Base-by-base conservation (phyloP, 768 basidiomycete species). In the Trametes sanguinea region DNA sequence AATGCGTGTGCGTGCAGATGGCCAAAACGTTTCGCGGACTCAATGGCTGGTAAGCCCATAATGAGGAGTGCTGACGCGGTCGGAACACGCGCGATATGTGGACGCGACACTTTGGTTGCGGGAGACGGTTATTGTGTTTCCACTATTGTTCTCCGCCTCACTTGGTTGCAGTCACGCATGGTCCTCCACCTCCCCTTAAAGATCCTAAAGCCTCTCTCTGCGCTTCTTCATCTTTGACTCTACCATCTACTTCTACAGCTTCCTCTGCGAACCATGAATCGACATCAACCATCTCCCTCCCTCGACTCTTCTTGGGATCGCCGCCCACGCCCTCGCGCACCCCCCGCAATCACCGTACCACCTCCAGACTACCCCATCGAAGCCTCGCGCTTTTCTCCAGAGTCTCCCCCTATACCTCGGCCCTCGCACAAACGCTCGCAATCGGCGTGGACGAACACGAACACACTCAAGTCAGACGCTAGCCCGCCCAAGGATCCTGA, bases 371-470 rank as follows among this genome's bases (percentile, higher is more conserved):
- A 57, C 13, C 70, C 69, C 3, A 40, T 74, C 52, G 74, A 75
- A 57, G 59, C 61, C 3, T 81, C 80, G 46, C 78, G 71, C 50
- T 80, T 81, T 69, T 81, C 80, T 17, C 77, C 80, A 40, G 76
- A 76, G n/a, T 78, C 79, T 9, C 75, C 77, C 11, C 70, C 65
- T 3, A 60, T 69, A 6, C 72, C 71, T 17, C 48, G 13, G 1
- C 32, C 43, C 14, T 17, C 48, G 7, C 58, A 64, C n/a, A 69
- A 70, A 13, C 72, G 69, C 32, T 69, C 65, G 17, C 69, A 69
- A 6, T 71, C 69, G 4, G 57, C 65, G 13, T 72, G 73, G 60
- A 68, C 73, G 43, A 64, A 64, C 62, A 63, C 60, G 16, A 55
- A 55, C 3, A 71, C 72, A 0, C 59, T 68, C 44, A 68, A 63